phyloP scores from a whole-genome alignment of 331 rosid genomes.

The Erythrophleum ivorense region DNA sequence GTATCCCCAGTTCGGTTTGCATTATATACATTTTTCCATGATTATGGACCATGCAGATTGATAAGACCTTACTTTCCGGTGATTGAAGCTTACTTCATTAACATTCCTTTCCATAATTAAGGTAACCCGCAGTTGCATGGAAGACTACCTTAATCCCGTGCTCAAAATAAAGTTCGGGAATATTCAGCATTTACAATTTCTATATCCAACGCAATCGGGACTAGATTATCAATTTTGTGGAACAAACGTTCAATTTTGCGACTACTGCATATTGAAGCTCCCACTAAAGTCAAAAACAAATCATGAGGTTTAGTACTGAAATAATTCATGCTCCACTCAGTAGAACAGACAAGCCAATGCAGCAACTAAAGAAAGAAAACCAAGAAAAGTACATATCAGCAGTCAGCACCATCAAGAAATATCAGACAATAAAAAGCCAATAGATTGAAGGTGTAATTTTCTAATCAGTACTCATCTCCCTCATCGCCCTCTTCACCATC shows the following conservation, averaged over 20 bases:
- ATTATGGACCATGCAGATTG: too few relatives aligned
- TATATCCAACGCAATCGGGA: not conserved
- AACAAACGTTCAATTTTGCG: not conserved
- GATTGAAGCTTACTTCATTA: not conserved
- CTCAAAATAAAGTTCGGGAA: not conserved
- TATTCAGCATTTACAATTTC: not conserved
- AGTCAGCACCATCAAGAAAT: not conserved
- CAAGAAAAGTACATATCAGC: not conserved
- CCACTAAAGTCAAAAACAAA: not conserved
- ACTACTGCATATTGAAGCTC: not conserved
- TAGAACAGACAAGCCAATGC: not conserved
- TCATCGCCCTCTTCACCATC: conserved; percentile 70
- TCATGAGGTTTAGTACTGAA: conserved; percentile 31
- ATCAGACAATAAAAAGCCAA: conserved; percentile 9
- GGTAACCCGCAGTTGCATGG: too few relatives aligned
- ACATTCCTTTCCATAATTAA: too few relatives aligned
- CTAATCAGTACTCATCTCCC: conserved; percentile 60
- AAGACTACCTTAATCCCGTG: not conserved
- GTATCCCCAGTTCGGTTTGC: not conserved
- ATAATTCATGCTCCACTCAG: conserved; percentile 15
- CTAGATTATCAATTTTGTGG: not conserved
- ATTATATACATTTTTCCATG: too few relatives aligned
- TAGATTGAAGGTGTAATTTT: not conserved
- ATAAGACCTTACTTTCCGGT: too few relatives aligned
- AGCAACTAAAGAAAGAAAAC: not conserved